Conservation (phyloP, 176 grass and related monocot genomes). For the Ananas comosus region DNA sequence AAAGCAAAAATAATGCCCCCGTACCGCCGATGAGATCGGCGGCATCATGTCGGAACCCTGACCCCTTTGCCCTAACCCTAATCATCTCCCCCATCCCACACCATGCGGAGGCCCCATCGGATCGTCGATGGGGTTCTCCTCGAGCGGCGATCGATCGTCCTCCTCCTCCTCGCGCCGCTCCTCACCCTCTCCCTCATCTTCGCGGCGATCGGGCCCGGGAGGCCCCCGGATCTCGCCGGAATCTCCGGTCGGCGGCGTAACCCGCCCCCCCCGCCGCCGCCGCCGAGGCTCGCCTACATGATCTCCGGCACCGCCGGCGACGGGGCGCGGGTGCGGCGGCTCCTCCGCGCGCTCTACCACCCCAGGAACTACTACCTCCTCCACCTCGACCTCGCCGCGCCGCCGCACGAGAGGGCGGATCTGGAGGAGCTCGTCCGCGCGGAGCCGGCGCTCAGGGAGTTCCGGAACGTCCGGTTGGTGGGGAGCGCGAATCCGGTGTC, state of each 20-base stretch:
- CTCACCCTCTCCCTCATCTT: constrained; percentile 46
- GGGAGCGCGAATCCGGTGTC: constrained; percentile 43
- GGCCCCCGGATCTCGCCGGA: background rate
- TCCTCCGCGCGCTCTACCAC: constrained; percentile 74
- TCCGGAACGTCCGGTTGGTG: constrained; percentile 58
- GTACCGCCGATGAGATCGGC: constrained; percentile 1
- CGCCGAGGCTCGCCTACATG: constrained; percentile 74
- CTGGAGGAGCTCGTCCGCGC: constrained; percentile 53
- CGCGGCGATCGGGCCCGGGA: constrained; percentile 25
- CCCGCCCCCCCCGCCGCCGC: constrained; percentile 4
- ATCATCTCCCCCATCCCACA: background rate
- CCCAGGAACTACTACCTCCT: constrained; percentile 91
- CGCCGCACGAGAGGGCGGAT: constrained; percentile 53
- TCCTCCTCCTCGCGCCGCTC: constrained; percentile 55
- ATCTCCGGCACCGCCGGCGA: constrained; percentile 61
- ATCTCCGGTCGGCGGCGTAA: background rate
- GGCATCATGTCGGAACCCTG: constrained; percentile 51
- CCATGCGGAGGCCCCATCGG: constrained; percentile 67
- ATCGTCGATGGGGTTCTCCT: constrained; percentile 14
- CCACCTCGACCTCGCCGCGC: constrained; percentile 33
- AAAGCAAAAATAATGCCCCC: background rate
- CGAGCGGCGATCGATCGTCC: constrained; percentile 29
- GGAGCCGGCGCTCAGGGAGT: constrained; percentile 44
- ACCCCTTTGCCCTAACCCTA: background rate
- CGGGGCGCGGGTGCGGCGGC: constrained; percentile 52